Conservation (phyloP, 768 basidiomycete genomes). For the Suillus subluteus region DNA sequence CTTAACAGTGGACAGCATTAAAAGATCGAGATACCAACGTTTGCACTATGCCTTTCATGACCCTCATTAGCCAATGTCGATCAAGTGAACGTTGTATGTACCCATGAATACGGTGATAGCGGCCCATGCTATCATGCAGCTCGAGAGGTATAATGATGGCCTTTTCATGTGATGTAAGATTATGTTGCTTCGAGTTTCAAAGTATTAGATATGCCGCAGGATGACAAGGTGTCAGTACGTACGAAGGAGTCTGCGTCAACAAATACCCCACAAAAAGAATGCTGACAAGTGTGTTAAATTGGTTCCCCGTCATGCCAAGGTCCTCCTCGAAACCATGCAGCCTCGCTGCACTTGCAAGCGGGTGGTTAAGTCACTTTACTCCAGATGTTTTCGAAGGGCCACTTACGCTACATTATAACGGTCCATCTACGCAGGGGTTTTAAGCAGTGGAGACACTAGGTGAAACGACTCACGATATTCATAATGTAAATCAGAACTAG, state of each 20-base stretch:
- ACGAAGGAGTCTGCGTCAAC: slow-evolving; percentile 77
- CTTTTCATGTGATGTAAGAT: slow-evolving; percentile 63
- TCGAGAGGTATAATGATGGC: slow-evolving; percentile 68
- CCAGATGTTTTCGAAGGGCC: not conserved
- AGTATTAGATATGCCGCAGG: not conserved
- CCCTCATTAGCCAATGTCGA: slow-evolving; percentile 4
- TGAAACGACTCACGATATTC: slow-evolving; percentile 42
- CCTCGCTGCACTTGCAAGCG: slow-evolving; percentile 59
- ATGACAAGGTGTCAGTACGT: slow-evolving; percentile 27
- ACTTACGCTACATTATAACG: slow-evolving; percentile 66
- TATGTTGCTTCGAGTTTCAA: slow-evolving; percentile 55
- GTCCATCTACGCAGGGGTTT: slow-evolving; percentile 45
- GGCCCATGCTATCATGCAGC: slow-evolving; percentile 72
- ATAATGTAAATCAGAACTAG: slow-evolving; percentile 49
- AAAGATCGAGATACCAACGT: slow-evolving; percentile 9
- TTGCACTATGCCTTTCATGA: slow-evolving; percentile 38
- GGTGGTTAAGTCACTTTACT: not conserved
- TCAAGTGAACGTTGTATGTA: slow-evolving; percentile 19
- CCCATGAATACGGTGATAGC: slow-evolving; percentile 55
- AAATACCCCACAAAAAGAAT: slow-evolving; percentile 73
- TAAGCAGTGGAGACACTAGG: slow-evolving; percentile 6
- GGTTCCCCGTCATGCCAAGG: slow-evolving; percentile 55
- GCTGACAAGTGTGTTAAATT: slow-evolving; percentile 70
- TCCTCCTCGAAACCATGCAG: slow-evolving; percentile 71
- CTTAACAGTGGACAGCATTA: not conserved